Percentiles rank a stretch among this genome's conserved stretches.
phyloP scores from a whole-genome alignment of 75 land plant species.

The Cunninghamia lanceolata region DNA sequence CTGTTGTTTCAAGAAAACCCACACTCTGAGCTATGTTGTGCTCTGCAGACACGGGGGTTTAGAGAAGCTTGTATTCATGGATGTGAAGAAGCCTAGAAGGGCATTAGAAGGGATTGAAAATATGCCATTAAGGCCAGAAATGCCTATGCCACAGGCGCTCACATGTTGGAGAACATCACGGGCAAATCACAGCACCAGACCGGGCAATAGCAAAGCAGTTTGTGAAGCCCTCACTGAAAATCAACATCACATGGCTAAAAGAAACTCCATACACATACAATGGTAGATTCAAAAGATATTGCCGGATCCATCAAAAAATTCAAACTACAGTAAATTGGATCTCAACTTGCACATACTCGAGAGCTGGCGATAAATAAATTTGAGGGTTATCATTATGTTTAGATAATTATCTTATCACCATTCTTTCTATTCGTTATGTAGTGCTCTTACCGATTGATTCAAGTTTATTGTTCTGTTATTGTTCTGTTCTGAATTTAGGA shows the following conservation, averaged over 20 bases:
- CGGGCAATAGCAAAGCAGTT: slow-evolving; percentile 18
- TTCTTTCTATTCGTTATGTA: neutral
- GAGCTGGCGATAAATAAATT: neutral
- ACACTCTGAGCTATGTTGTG: neutral
- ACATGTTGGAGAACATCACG: slow-evolving; percentile 58
- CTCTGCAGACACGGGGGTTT: slow-evolving; percentile 77
- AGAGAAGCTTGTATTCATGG: slow-evolving; percentile 80
- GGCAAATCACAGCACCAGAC: slow-evolving; percentile 49
- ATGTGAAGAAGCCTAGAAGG: slow-evolving; percentile 57
- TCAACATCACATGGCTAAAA: neutral
- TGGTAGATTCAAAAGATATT: slow-evolving; percentile 19
- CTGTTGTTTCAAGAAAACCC: too few species aligned
- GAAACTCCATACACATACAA: neutral
- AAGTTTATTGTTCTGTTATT: too few species aligned
- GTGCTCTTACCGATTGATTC: neutral
- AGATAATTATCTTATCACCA: neutral
- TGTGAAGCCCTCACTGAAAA: slow-evolving; percentile 19
- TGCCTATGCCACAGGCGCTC: slow-evolving; percentile 73
- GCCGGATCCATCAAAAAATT: slow-evolving; percentile 33
- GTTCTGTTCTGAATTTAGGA: too few species aligned
- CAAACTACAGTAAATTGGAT: slow-evolving; percentile 24
- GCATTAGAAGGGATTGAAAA: slow-evolving; percentile 70
- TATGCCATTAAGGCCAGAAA: slow-evolving; percentile 84
- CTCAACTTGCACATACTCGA: neutral
- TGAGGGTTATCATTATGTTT: neutral